Conservation (phyloP, 1,284 basidiomycete species). For the Papiliotrema fonsecae region DNA sequence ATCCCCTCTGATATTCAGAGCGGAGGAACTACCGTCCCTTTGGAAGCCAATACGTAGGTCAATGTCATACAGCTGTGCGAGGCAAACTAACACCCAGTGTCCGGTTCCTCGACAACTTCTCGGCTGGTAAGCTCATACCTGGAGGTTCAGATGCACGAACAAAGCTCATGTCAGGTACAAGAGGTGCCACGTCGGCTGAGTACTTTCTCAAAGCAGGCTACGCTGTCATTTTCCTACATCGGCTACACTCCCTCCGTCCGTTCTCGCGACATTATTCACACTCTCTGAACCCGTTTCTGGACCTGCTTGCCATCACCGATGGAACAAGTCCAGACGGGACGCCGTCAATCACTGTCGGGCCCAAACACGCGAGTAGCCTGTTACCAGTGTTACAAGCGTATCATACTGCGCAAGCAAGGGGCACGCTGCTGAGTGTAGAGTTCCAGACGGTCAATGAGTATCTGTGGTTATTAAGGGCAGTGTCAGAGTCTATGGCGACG, state of each 20-base stretch:
- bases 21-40: slow-evolving; percentile 89
- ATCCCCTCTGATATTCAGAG: slow-evolving; percentile 56
- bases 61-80: neutral
- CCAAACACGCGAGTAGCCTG: slow-evolving; percentile 57
- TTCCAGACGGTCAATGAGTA: slow-evolving; percentile 97
- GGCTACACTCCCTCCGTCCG: slow-evolving; percentile 93
- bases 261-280: slow-evolving; percentile 97
- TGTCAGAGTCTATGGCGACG: slow-evolving; percentile 58
- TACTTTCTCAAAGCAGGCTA: slow-evolving; percentile 90
- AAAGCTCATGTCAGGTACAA: slow-evolving; percentile 60
- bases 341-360: slow-evolving; percentile 60
- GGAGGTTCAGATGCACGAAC: neutral
- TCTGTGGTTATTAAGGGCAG: slow-evolving; percentile 80
- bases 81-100: slow-evolving; percentile 58
- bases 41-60: slow-evolving; percentile 92
- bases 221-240: slow-evolving; percentile 97
- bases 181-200: slow-evolving; percentile 95
- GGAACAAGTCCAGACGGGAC: slow-evolving; percentile 2
- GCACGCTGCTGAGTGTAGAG: slow-evolving; percentile 74
- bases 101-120: slow-evolving; percentile 97
- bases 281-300: slow-evolving; percentile 94
- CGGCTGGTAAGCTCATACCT: slow-evolving; percentile 63
- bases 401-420: slow-evolving; percentile 69
- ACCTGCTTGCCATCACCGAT: slow-evolving; percentile 70
- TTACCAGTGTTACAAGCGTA: slow-evolving; percentile 72